These are phyloP conservation scores for Gynostemma pentaphyllum DNA, from an alignment of 306 rosid genomes.

Conservation along the genomic window DNA sequence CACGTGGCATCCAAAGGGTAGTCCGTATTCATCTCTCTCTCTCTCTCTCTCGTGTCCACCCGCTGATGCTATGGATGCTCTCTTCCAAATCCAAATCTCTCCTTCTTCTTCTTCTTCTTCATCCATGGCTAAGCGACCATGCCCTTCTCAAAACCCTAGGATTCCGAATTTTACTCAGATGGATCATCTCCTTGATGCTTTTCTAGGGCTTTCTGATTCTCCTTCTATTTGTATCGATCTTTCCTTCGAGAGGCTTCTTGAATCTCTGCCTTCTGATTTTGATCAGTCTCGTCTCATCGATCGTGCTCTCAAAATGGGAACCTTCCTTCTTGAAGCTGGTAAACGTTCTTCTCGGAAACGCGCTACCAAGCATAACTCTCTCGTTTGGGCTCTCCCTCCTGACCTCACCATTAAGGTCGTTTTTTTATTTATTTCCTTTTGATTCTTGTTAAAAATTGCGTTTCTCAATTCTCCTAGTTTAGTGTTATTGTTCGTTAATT, in stretches of 20 bases:
- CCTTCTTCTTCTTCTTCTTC: slow-evolving; percentile 23
- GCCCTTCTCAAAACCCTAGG: slow-evolving; percentile 75
- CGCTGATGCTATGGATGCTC: slow-evolving; percentile 49
- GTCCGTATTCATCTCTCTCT: not conserved
- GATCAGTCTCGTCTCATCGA: slow-evolving; percentile 69
- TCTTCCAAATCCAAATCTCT: slow-evolving; percentile 25
- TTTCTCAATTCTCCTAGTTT: not conserved
- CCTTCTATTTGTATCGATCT: slow-evolving; percentile 46
- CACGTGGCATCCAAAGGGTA: slow-evolving; percentile 2
- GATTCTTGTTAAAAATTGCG: not conserved
- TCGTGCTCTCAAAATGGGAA: slow-evolving; percentile 62
- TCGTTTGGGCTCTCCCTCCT: slow-evolving; percentile 77
- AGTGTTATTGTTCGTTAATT: not conserved
- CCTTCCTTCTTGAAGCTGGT: slow-evolving; percentile 70
- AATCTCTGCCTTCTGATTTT: slow-evolving; percentile 39
- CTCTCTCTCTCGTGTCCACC: slow-evolving; percentile 17
- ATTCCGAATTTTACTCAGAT: slow-evolving; percentile 23
- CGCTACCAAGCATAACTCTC: slow-evolving; percentile 72
- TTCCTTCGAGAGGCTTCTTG: slow-evolving; percentile 71
- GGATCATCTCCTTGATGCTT: slow-evolving; percentile 37
- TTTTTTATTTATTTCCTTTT: not conserved
- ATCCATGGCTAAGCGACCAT: slow-evolving; percentile 86
- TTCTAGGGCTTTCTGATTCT: slow-evolving; percentile 47
- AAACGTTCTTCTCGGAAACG: slow-evolving; percentile 66
- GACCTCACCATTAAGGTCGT: slow-evolving; percentile 85